Conservation (phyloP, 1,284 basidiomycete species). For the Inonotus obliquus region DNA sequence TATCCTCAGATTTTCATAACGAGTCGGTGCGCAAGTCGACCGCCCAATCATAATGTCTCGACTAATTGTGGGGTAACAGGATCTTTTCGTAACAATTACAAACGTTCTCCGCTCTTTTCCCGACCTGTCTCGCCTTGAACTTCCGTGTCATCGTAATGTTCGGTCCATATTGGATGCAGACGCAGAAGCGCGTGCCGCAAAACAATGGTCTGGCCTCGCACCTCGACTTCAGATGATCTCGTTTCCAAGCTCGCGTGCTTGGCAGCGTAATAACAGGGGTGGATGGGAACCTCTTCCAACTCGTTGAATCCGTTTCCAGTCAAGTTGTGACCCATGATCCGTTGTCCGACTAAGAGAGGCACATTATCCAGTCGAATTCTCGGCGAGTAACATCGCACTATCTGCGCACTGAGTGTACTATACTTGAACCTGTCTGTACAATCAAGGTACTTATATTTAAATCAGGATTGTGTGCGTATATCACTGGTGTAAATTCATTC, state of each 20-base stretch:
- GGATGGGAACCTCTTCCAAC: neutral
- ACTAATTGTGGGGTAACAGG: conserved; percentile 2
- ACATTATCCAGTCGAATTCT: neutral
- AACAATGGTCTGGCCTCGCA: conserved; percentile 9
- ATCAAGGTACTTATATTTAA: neutral
- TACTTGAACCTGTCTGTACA: neutral
- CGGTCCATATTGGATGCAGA: conserved; percentile 9
- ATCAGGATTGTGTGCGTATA: neutral
- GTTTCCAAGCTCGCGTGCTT: conserved; percentile 15
- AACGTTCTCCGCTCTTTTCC: conserved; percentile 11
- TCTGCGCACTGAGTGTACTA: neutral
- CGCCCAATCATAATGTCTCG: neutral
- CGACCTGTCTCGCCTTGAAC: conserved; percentile 14
- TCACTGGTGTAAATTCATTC: neutral
- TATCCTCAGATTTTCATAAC: conserved; percentile 16
- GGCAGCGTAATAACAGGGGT: conserved; percentile 6
- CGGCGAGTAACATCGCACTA: neutral
- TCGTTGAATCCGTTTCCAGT: neutral
- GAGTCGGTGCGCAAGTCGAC: conserved; percentile 11
- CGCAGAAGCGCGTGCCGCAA: conserved; percentile 6
- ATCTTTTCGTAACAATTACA: conserved; percentile 11
- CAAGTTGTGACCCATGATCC: neutral
- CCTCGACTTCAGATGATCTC: conserved; percentile 10
- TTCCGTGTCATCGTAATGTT: conserved; percentile 14
- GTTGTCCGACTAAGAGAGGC: neutral